A percentile compares a stretch with the other conserved stretches of the same genome.
phyloP scores from a whole-genome alignment of 208 protist species.

The Trypanosoma rangeli region DNA sequence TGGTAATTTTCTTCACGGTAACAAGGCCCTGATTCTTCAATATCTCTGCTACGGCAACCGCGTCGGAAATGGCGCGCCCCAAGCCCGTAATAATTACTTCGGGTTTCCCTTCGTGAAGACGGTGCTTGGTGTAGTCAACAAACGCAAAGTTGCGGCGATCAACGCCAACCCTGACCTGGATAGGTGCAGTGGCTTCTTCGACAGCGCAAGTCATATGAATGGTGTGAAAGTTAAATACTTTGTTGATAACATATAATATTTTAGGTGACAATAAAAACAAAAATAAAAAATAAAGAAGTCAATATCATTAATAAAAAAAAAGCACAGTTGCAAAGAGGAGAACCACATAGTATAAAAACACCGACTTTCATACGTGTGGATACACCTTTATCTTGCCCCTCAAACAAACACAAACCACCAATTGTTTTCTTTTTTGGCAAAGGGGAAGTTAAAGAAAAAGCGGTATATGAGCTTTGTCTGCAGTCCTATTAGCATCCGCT shows the following conservation, averaged over 20 bases:
- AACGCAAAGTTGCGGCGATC: conserved; percentile 83
- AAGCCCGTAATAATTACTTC: conserved; percentile 80
- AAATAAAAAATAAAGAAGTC: too few species aligned
- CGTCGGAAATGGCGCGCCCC: conserved; percentile 81
- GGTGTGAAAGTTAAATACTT: background rate
- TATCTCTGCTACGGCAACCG: conserved; percentile 85
- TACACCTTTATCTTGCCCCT: too few species aligned
- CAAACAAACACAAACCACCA: too few species aligned
- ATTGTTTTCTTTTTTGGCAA: too few species aligned
- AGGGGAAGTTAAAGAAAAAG: too few species aligned
- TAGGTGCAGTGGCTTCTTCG: conserved; percentile 31
- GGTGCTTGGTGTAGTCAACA: conserved; percentile 84
- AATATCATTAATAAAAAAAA: too few species aligned
- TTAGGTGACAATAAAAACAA: too few species aligned
- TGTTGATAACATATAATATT: background rate
- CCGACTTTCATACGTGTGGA: too few species aligned
- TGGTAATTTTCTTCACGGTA: conserved; percentile 79
- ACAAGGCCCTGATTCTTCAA: conserved; percentile 87
- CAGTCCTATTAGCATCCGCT: too few species aligned
- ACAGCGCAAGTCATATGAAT: conserved; percentile 13
- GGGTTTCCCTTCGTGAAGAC: conserved; percentile 65
- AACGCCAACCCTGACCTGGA: conserved; percentile 75
- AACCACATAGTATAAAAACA: too few species aligned
- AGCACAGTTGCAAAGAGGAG: too few species aligned
- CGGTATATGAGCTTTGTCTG: too few species aligned